A percentile compares a stretch with the other conserved stretches of the same genome.
Evolutionary conservation across 176 grass and related monocot genomes (phyloP).

Genomic region (Elymus sibiricus): DNA sequence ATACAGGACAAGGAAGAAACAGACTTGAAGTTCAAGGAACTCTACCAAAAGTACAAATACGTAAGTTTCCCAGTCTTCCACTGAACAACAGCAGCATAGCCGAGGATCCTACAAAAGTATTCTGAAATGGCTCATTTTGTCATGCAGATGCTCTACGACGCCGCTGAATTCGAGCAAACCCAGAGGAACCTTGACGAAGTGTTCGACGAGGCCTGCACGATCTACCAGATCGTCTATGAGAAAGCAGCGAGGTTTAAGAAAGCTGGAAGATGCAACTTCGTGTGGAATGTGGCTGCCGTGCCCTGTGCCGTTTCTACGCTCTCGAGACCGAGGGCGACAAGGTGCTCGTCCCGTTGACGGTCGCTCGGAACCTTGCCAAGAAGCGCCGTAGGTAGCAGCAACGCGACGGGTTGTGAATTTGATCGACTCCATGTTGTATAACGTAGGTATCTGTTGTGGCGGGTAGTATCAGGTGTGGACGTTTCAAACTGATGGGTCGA

Average conservation of each 20-base stretch:
- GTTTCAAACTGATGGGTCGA: not conserved
- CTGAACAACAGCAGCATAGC: not conserved
- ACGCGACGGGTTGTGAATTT: not conserved
- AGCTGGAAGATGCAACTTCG: slow-evolving; percentile 30
- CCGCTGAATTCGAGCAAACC: slow-evolving; percentile 41
- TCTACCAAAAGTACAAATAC: slow-evolving; percentile 55
- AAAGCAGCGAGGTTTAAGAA: not conserved
- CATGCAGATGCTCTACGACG: slow-evolving; percentile 46
- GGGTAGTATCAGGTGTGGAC: not conserved
- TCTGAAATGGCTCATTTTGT: not conserved
- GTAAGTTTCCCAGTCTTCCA: slow-evolving; percentile 2
- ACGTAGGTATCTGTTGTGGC: not conserved
- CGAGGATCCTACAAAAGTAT: not conserved
- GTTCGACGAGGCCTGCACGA: slow-evolving; percentile 35
- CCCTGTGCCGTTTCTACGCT: slow-evolving; percentile 28
- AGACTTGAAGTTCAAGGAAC: slow-evolving; percentile 14
- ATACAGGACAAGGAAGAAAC: not conserved
- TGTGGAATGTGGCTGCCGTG: slow-evolving; percentile 54
- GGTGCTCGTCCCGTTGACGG: not conserved
- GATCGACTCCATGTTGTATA: not conserved
- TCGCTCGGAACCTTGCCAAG: not conserved
- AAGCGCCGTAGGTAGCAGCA: not conserved
- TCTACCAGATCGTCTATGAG: slow-evolving; percentile 50
- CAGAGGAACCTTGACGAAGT: slow-evolving; percentile 5
- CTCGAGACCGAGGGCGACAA: not conserved